Conservation (phyloP, 2,329 filamentous ascomycete genomes). For the Diaporthe ilicicola region DNA sequence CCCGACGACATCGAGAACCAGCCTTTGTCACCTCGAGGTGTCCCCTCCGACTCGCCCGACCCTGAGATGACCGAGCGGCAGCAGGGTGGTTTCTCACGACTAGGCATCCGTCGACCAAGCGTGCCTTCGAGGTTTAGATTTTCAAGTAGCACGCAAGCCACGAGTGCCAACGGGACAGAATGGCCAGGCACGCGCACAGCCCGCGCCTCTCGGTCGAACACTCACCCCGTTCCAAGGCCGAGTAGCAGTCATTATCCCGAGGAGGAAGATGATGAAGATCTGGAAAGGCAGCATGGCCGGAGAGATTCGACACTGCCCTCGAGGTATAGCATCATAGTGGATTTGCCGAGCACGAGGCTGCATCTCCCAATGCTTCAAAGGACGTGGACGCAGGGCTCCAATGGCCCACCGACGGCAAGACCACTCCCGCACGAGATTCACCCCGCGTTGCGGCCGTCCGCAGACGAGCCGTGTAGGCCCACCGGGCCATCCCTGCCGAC, state of each 20-base stretch:
- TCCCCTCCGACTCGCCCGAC: constrained; percentile 1
- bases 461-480: constrained; percentile 6
- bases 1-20: constrained; percentile 32
- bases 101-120: constrained; percentile 39
- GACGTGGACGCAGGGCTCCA: constrained; percentile 48
- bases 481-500: background rate
- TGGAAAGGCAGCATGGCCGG: constrained; percentile 58
- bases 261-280: constrained; percentile 38
- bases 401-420: constrained; percentile 39
- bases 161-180: constrained; percentile 28
- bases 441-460: background rate
- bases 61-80: constrained; percentile 42
- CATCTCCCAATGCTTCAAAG: constrained; percentile 51
- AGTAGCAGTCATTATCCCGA: constrained; percentile 41
- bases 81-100: constrained; percentile 36
- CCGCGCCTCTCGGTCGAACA: constrained; percentile 26
- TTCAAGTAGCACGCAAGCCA: constrained; percentile 35
- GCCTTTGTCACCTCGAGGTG: constrained; percentile 27
- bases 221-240: constrained; percentile 34
- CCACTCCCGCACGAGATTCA: constrained; percentile 34
- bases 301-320: constrained; percentile 48
- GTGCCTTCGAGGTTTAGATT: constrained; percentile 39
- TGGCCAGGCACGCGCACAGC: constrained; percentile 24
- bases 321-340: constrained; percentile 28
- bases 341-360: constrained; percentile 51